Evolutionary conservation across 192 early-diverging fungal genomes (phyloP).

Genomic region (Podila horticola): DNA sequence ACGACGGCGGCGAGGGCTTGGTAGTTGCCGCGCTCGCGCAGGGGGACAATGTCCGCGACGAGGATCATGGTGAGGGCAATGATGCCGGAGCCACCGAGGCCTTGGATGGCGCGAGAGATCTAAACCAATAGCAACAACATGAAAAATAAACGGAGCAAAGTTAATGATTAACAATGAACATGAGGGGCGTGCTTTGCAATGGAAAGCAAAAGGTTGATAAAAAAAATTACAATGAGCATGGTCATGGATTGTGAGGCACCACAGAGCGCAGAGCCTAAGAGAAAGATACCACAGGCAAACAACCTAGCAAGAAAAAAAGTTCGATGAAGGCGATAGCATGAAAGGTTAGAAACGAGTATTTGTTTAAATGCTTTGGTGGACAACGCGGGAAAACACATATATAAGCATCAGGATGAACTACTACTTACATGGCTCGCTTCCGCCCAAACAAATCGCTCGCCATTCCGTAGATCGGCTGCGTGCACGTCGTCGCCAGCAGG

Average conservation of each 20-base stretch:
- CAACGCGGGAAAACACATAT: no score
- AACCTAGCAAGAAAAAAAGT: no score
- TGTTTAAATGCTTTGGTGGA: no score
- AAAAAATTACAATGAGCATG: slow-evolving; percentile 60
- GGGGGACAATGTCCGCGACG: slow-evolving; percentile 69
- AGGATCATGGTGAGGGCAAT: slow-evolving; percentile 69
- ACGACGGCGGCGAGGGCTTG: slow-evolving; percentile 78
- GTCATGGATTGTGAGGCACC: slow-evolving; percentile 62
- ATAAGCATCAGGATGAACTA: no score
- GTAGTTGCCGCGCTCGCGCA: slow-evolving; percentile 73
- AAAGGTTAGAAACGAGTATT: no score
- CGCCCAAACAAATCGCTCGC: slow-evolving; percentile 34
- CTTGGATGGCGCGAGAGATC: slow-evolving; percentile 62
- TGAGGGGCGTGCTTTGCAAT: not conserved
- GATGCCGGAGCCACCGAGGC: slow-evolving; percentile 67
- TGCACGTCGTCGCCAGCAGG: slow-evolving; percentile 60
- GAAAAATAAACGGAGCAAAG: no score
- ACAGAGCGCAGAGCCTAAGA: slow-evolving; percentile 75
- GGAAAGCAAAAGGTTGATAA: not conserved
- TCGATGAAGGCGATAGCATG: no score
- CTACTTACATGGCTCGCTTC: slow-evolving; percentile 43
- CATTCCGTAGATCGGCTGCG: slow-evolving; percentile 39
- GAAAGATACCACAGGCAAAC: slow-evolving; percentile 61
- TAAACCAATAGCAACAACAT: not conserved
- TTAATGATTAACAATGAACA: no score